Evolutionary conservation across 2,329 filamentous ascomycete species (phyloP), one percentile per base, ranked within the genome.

Genomic region (Thielaviopsis punctulata): DNA sequence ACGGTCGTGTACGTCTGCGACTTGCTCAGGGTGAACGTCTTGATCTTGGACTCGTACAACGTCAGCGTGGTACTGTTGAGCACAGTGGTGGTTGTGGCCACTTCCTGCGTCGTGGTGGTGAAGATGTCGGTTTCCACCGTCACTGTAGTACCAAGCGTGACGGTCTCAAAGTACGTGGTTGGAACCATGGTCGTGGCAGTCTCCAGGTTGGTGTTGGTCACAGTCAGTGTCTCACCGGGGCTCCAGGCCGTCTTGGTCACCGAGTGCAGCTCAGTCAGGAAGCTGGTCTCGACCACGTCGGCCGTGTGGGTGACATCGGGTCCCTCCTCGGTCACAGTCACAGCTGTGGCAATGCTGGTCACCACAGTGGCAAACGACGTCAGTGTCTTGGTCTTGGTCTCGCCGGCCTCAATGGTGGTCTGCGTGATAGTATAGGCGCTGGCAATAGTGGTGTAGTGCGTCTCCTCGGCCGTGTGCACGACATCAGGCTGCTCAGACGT

Each of bases 401-500:
- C 48, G 36, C 52, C 48, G 45, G 48, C 45, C 18, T 48, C 25
- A n/a, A 54, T 33, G 18, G 48, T 54, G 33, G 33, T 30, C n/a
- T 48, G 22, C 4, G 45, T 48, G 9, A 51, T 48, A n/a, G 33
- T 21, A 9, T 43, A 41, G 3, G 15, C 25, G 12, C 25, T 25
- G 18, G 52, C 49, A 19, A 30, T n/a, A 2, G 52, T 53, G 8
- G 50, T 25, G 1, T 48, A 50, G 7, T 49, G 47, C n/a, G 24
- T 50, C 30, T 53, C 19, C 9, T 36, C n/a, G n/a, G 49, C 48
- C 4, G 39, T 36, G 2, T 30, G 15, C 7, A 33, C 44, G 21
- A 53, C 47, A 18, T 53, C 52, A 18, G 52, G 47, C n/a, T 27
- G 23, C 24, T 53, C 47, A 9, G 46, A 53, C 9, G 47, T 53